Conservation (phyloP, 1,284 basidiomycete species). For the Agroathelia rolfsii region DNA sequence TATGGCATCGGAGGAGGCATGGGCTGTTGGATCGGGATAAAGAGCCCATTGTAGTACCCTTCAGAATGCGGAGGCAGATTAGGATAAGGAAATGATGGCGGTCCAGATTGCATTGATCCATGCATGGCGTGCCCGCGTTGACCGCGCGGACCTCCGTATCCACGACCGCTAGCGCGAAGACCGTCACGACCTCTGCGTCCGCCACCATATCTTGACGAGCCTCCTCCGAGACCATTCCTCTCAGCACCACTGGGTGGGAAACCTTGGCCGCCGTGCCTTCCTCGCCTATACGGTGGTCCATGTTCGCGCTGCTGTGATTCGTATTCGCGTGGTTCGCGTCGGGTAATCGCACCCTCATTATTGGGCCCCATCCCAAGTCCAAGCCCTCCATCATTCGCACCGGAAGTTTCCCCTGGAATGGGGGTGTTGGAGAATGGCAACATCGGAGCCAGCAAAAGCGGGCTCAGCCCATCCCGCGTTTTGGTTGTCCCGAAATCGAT, state of each 20-base stretch:
- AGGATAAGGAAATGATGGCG: constrained; percentile 15
- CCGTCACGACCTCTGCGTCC: constrained; percentile 23
- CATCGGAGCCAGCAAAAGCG: constrained; percentile 58
- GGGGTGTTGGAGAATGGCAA: constrained; percentile 36
- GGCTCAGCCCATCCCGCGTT: constrained; percentile 20
- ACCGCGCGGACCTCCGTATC: constrained; percentile 19
- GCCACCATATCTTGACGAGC: too few relatives aligned
- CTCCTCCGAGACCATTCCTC: constrained; percentile 17
- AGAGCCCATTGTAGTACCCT: constrained; percentile 16
- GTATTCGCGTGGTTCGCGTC: too few relatives aligned
- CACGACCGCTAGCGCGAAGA: constrained; percentile 13
- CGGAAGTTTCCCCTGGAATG: constrained; percentile 7
- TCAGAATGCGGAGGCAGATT: constrained; percentile 14
- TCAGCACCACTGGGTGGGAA: constrained; percentile 14
- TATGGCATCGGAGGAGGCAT: constrained; percentile 17
- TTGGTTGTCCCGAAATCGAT: constrained; percentile 58
- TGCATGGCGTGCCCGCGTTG: constrained; percentile 18
- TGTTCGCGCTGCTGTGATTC: constrained; percentile 13
- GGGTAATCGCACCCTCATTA: too few relatives aligned
- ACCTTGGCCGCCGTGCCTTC: constrained; percentile 24
- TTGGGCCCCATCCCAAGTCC: constrained; percentile 11
- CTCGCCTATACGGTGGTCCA: constrained; percentile 16
- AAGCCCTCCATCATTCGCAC: constrained; percentile 14
- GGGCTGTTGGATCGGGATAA: constrained; percentile 14
- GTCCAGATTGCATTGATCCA: constrained; percentile 14